phyloP scores from a whole-genome alignment of 768 basidiomycete genomes.

The Serendipita sp. region DNA sequence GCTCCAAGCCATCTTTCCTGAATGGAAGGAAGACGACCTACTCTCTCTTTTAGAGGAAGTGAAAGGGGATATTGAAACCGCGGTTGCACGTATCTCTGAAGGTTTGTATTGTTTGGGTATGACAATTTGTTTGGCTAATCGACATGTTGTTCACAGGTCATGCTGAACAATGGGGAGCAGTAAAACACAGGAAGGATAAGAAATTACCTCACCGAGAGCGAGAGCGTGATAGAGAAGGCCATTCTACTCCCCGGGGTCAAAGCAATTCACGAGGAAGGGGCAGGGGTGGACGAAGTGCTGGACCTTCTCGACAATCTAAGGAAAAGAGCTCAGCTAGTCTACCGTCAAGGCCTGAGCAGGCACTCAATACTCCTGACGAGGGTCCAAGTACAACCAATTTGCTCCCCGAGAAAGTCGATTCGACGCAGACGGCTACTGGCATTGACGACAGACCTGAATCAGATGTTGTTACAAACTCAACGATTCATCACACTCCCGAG shows the following conservation, averaged over 20 bases:
- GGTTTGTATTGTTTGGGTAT: constrained; percentile 27
- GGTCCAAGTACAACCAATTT: too few species aligned
- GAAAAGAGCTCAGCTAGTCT: constrained; percentile 10
- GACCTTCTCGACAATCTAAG: constrained; percentile 27
- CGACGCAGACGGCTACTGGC: too few species aligned
- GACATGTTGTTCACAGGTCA: constrained; percentile 32
- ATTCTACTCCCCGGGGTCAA: constrained; percentile 24
- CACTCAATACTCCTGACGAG: background rate
- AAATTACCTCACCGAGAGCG: constrained; percentile 34
- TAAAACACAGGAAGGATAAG: constrained; percentile 80
- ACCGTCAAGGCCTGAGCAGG: background rate
- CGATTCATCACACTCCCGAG: background rate
- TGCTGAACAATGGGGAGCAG: constrained; percentile 68
- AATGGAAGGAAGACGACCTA: constrained; percentile 31
- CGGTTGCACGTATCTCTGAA: constrained; percentile 59
- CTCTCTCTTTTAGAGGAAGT: constrained; percentile 51
- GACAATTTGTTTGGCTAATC: constrained; percentile 13
- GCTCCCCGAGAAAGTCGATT: too few species aligned
- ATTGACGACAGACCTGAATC: background rate
- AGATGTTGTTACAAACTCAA: background rate
- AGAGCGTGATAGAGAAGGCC: constrained; percentile 44
- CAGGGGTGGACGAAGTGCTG: constrained; percentile 36
- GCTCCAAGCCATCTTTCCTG: constrained; percentile 4
- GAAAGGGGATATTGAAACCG: constrained; percentile 50
- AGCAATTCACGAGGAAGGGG: constrained; percentile 38